Base-by-base conservation (phyloP, 2,329 filamentous ascomycete species). In the Neofusicoccum umdonicola region DNA sequence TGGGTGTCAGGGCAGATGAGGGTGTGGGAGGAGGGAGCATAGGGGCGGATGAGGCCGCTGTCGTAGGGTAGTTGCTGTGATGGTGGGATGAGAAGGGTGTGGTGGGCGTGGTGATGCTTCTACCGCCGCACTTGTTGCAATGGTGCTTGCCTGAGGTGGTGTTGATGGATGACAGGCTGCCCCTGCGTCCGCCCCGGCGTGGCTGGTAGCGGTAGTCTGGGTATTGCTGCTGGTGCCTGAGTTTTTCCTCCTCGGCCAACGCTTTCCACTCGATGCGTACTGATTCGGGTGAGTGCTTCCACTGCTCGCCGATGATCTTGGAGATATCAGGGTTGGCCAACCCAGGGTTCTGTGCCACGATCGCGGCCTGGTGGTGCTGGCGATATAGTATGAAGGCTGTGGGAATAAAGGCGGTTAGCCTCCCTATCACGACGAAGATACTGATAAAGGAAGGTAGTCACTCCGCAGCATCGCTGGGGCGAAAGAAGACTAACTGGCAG, bases 341-440 rank as follows among this genome's bases (percentile, higher is more conserved):
- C 50, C 92, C 91, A n/a, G 93, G 94, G 72, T 97, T 87, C 70
- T 91, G 85, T 62, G 88, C 84, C 42, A 93, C 90, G 58, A 98
- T 92, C 56, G 87, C 83, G 17, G 90, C 88, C 78, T 98, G 94
- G 72, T 95, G 90, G 76, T 96, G 90, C 76, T 98, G 93, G 44
- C 95, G 92, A 81, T 97, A 99, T 71, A 99, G 84, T 69, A 99
- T 99, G 81, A 99, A 99, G 58, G 94, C 95, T 99, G 77, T 76
- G 75, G 73, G 76, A 69, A 68, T 70, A 66, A 52, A 44, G 34
- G 44, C 37, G 12, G 63, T 65, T 35, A 64, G 62, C 54, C 27
- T 45, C 37, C 9, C 19, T 17, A 37, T 27, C 44, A 41, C 27
- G 22, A 60, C 54, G 47, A 65, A 42, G 64, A 58, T 50, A 45